These are phyloP conservation scores for Brachypodium distachyon DNA, from an alignment of 202 grass and related monocot genomes.

Conservation along the genomic window DNA sequence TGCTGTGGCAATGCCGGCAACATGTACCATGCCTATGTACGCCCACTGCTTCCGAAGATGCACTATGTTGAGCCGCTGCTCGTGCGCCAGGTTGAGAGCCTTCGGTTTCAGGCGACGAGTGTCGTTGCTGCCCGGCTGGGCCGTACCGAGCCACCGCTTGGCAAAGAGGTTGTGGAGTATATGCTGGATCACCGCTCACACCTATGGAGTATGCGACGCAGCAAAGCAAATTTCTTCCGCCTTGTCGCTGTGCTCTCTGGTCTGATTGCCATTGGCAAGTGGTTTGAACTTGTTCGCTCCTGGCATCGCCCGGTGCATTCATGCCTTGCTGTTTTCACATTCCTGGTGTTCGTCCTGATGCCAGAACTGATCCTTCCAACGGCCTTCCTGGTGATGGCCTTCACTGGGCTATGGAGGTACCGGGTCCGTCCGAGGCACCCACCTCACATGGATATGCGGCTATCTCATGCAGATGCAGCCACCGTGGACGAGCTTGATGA, in stretches of 20 bases:
- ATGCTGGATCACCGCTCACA: conserved; percentile 87
- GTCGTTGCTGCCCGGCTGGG: conserved; percentile 61
- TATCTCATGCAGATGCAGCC: conserved; percentile 72
- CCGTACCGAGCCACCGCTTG: conserved; percentile 65
- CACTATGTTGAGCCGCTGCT: conserved; percentile 75
- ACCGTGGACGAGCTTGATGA: conserved; percentile 72
- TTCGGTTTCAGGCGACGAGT: conserved; percentile 72
- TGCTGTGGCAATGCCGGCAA: conserved; percentile 68
- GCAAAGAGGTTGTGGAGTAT: conserved; percentile 84
- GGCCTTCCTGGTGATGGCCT: conserved; percentile 44
- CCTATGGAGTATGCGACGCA: conserved; percentile 86
- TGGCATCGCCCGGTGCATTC: conserved; percentile 66
- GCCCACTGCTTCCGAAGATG: conserved; percentile 77
- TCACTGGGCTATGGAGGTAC: conserved; percentile 62
- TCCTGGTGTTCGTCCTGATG: conserved; percentile 48
- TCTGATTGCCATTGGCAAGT: conserved; percentile 37
- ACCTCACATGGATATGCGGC: conserved; percentile 75
- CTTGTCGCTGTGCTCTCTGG: conserved; percentile 55
- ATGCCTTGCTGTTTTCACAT: conserved; percentile 38
- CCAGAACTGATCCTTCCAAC: conserved; percentile 81
- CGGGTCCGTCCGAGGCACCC: conserved; percentile 53
- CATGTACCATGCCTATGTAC: conserved; percentile 78
- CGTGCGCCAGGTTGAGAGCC: conserved; percentile 68
- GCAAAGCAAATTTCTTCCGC: conserved; percentile 88
- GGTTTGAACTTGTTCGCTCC: conserved; percentile 55